Conservation (phyloP, 345 rosid genomes). For the Dimocarpus longan region DNA sequence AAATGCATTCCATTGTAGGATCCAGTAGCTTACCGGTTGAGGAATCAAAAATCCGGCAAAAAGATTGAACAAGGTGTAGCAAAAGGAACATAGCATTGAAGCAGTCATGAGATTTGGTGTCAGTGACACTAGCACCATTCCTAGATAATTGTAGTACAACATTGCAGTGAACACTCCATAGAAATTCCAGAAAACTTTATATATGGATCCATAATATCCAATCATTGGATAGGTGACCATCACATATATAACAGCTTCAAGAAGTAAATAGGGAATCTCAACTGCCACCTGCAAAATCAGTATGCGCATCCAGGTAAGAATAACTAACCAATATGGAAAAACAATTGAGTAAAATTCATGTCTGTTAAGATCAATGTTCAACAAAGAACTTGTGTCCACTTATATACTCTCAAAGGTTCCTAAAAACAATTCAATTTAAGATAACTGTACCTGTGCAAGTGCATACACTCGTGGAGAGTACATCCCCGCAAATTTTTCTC, state of each 20-base stretch:
- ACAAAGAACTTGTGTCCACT: neutral
- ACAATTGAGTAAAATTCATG: neutral
- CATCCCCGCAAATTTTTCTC: slow-evolving; percentile 86
- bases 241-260: slow-evolving; percentile 43
- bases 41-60: slow-evolving; percentile 80
- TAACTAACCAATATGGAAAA: neutral
- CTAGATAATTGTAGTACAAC: slow-evolving; percentile 58
- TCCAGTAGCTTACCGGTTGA: slow-evolving; percentile 49
- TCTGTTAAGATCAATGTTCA: neutral
- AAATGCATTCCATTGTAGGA: too few species aligned
- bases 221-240: slow-evolving; percentile 67
- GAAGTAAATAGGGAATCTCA: slow-evolving; percentile 67
- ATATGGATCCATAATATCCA: slow-evolving; percentile 51
- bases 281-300: slow-evolving; percentile 49
- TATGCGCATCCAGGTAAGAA: neutral
- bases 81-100: slow-evolving; percentile 42
- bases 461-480: slow-evolving; percentile 71
- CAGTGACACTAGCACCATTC: slow-evolving; percentile 62
- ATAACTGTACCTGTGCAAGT: slow-evolving; percentile 53
- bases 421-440: neutral
- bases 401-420: neutral
- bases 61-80: slow-evolving; percentile 49
- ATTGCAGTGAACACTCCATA: slow-evolving; percentile 60
- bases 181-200: slow-evolving; percentile 66
- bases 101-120: slow-evolving; percentile 67